Base-by-base conservation (phyloP, 305 asterid genomes). In the Withania somnifera region DNA sequence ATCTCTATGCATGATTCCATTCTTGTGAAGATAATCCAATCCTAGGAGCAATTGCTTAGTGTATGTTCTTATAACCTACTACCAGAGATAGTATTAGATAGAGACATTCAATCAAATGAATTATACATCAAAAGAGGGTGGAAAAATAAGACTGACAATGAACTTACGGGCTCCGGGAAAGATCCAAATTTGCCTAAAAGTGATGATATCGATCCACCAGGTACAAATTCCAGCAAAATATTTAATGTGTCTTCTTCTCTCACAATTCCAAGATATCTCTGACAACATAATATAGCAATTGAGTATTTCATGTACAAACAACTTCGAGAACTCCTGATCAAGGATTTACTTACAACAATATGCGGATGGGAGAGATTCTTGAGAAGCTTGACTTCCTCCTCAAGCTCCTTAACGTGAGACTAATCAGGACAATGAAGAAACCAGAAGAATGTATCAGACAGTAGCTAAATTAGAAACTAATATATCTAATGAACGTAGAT, bases 191-290 rank as follows among this genome's bases (percentile, higher is more conserved):
- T 95, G 81, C 97, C 98, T 87, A 95, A 86, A 79, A 95, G 98
- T 56, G 98, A 95, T 73, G 98, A 93, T 87, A 95, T 95, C 76
- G 98, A 93, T 84, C 98, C 98, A 77, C 98, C 98, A 4, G 98
- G 94, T 40, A 95, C 98, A 87, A 95, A 93, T 87, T 95, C 98
- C 84, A 95, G 85, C 82, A 95, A 88, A 88, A 95, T 95, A 89
- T 95, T 92, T 90, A 95, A 82, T n/a, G 98, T 90, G 69, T 90
- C 97, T 28, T 88, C 92, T 86, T 95, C 98, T 86, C 97, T 89
- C 82, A 91, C 97, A 81, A 97, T 95, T 81, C 98, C 98, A 85
- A 95, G 86, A 91, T 95, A 95, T 87, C 98, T 95, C 98, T 95
- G 91, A 81, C 40, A 80, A 88, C 77, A 82, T 84, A 83, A 80